Evolutionary conservation across 768 basidiomycete genomes (phyloP).

Genomic region (Chalciporus sphaerocephalus): DNA sequence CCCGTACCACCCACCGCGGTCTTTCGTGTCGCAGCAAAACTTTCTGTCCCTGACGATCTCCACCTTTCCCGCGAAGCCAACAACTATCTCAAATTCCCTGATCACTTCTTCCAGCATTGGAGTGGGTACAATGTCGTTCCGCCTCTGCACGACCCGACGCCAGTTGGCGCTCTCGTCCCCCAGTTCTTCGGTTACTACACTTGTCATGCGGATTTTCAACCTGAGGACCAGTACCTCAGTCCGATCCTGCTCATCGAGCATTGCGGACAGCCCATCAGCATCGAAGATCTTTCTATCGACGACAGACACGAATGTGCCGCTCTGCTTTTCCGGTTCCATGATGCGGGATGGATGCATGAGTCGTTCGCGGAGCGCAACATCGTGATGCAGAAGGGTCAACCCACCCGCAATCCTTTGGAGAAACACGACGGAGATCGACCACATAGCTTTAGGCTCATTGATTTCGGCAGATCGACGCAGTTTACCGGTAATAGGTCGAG

Average conservation of each 20-base stretch:
- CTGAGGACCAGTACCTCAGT: constrained; percentile 1
- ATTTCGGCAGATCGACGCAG: constrained; percentile 40
- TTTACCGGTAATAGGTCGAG: neutral
- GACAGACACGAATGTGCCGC: constrained; percentile 36
- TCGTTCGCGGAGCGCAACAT: constrained; percentile 45
- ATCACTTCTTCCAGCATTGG: constrained; percentile 29
- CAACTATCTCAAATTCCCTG: constrained; percentile 26
- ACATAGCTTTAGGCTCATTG: constrained; percentile 42
- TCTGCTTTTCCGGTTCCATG: constrained; percentile 39
- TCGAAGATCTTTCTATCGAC: constrained; percentile 29
- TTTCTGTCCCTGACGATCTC: constrained; percentile 32
- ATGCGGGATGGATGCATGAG: constrained; percentile 33
- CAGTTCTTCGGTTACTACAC: constrained; percentile 62
- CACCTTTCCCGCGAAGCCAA: constrained; percentile 33
- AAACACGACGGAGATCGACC: neutral
- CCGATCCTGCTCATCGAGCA: constrained; percentile 22
- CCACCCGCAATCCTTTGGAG: constrained; percentile 23
- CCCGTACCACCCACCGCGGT: constrained; percentile 28
- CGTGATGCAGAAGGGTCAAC: constrained; percentile 39
- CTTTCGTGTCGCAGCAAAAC: constrained; percentile 41
- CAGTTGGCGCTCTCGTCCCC: constrained; percentile 50
- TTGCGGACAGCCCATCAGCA: constrained; percentile 36
- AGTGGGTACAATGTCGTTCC: constrained; percentile 20
- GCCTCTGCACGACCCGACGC: constrained; percentile 41
- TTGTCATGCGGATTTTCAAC: constrained; percentile 13